phyloP scores from a whole-genome alignment of 208 protist species.

The Leishmania arabica region DNA sequence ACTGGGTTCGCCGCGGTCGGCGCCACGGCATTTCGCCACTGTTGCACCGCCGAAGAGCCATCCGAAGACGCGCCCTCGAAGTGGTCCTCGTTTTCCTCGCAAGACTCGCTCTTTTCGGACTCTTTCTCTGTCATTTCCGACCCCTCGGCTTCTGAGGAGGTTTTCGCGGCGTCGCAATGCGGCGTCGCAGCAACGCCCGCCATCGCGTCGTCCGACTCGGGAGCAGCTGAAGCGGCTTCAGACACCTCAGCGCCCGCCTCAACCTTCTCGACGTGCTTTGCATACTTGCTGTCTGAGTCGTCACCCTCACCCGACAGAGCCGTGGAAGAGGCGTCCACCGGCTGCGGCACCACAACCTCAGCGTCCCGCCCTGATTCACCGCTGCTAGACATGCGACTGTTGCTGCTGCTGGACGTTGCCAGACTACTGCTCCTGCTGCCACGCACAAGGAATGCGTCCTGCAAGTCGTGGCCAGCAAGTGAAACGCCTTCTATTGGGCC shows the following conservation, averaged over 20 bases:
- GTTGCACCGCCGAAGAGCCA: neutral
- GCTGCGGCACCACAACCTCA: neutral
- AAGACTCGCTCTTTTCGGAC: neutral
- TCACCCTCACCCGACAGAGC: neutral
- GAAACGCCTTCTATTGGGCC: neutral
- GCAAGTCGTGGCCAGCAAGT: conserved; percentile 9
- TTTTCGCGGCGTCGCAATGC: neutral
- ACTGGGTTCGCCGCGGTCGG: neutral
- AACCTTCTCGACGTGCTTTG: neutral
- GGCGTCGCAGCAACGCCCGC: neutral
- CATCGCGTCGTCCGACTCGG: neutral
- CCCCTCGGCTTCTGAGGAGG: neutral
- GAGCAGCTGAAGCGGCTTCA: neutral
- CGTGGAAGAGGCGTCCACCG: neutral
- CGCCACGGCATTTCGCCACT: neutral
- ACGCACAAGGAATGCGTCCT: conserved; percentile 10
- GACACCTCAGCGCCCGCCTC: neutral
- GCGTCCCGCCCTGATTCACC: neutral
- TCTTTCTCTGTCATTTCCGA: neutral
- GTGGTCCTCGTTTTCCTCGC: neutral
- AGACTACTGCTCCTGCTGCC: conserved; percentile 14
- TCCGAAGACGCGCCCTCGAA: conserved; percentile 2
- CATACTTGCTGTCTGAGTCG: neutral
- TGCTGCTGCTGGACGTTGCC: conserved; percentile 2
- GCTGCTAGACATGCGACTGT: neutral